Conservation (phyloP, 768 basidiomycete species). For the Postia placenta region DNA sequence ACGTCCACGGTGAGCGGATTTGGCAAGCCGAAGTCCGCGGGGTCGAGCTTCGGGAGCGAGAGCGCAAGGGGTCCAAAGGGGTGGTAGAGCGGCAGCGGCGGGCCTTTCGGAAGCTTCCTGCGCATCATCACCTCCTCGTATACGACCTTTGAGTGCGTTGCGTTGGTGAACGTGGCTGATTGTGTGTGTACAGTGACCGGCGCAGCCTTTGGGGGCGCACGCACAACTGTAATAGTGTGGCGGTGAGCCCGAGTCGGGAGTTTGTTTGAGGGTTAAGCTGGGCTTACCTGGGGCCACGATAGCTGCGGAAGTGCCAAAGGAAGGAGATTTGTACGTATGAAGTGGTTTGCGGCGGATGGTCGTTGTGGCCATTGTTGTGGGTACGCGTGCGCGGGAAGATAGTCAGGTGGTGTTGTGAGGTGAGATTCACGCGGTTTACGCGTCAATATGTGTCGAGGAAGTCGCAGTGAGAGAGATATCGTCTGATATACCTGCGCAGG, state of each 20-base stretch:
- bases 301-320: neutral
- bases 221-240: too few relatives aligned
- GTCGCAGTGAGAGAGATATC: too few relatives aligned
- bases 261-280: too few relatives aligned
- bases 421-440: too few relatives aligned
- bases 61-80: conserved; percentile 57
- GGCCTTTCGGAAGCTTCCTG: conserved; percentile 5
- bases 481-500: too few relatives aligned
- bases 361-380: neutral
- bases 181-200: too few relatives aligned
- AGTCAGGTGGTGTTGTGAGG: too few relatives aligned
- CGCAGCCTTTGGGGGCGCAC: too few relatives aligned
- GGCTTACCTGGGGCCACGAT: neutral
- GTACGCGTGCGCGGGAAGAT: too few relatives aligned
- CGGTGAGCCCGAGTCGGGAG: too few relatives aligned
- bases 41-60: conserved; percentile 61
- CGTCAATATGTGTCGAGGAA: too few relatives aligned
- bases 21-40: conserved; percentile 50
- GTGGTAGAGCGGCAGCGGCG: conserved; percentile 56
- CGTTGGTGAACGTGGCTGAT: neutral
- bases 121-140: too few relatives aligned
- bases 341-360: conserved; percentile 5
- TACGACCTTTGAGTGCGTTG: neutral
- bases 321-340: conserved; percentile 6
- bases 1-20: conserved; percentile 32